Base-by-base conservation (phyloP, 768 basidiomycete species). In the Trametes villosa region DNA sequence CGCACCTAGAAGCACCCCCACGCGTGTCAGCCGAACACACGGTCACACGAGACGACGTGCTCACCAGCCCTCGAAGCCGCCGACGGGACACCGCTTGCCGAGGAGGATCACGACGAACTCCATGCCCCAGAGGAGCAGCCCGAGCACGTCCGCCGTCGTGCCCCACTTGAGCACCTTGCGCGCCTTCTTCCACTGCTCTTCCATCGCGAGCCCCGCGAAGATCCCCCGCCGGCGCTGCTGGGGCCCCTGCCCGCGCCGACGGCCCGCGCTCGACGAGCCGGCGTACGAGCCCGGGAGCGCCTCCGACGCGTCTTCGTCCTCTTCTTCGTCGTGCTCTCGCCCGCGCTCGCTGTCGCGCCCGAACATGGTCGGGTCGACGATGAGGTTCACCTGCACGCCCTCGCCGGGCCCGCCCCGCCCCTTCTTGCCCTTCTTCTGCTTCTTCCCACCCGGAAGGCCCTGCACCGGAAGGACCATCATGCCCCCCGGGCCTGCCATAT, bases 361-460 rank as follows among this genome's bases (percentile, higher is more conserved):
- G 60, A 90, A 86, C 59, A 83, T 81, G 8, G 76, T 76, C 8
- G 88, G 88, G 66, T 89, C 87, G 30, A 89, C 86, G 60, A 89
- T 89, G 45, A 89, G 76, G 71, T 90, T 90, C 50, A 89, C 86
- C 60, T 90, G 88, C 2, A 90, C 83, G 66, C 83, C 82, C 12
- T 68, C 75, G 7, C 62, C 59, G 20, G 60, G 53, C 33, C 65
- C 52, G 12, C 70, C 70, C 31, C 71, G 74, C 66, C 72, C 74
- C n/a, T 74, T 75, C 42, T 76, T 78, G 34, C 75, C 75, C 33
- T 72, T 76, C 62, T 78, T 78, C 66, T 76, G 77, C 22, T 81
- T 79, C 6, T 80, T 79, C 5, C 73, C 74, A 1, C 78, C 79
- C 0, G 77, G 77, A 12, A 84, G 72, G 13, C 81, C 79, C 38